Percentiles rank a stretch among this genome's conserved stretches.
Conservation (phyloP, 768 basidiomycete species). For the Tricholoma saponaceum region DNA sequence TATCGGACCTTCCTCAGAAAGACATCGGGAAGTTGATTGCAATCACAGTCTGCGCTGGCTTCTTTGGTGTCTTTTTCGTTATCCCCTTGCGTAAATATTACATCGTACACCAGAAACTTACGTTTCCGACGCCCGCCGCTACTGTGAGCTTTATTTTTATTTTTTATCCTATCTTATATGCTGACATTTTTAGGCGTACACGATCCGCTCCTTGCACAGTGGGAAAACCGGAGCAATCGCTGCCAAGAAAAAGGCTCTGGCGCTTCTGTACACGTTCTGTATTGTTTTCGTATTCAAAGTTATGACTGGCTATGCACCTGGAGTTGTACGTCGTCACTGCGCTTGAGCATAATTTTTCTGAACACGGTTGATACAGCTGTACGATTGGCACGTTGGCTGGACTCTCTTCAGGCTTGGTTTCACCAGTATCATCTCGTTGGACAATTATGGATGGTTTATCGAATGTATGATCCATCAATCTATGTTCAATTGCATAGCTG, state of each 20-base stretch:
- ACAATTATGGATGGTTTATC: slow-evolving; percentile 55
- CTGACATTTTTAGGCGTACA: slow-evolving; percentile 39
- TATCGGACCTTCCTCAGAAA: slow-evolving; percentile 39
- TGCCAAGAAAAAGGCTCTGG: slow-evolving; percentile 54
- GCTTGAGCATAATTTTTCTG: background rate
- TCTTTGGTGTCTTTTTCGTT: slow-evolving; percentile 66
- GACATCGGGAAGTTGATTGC: slow-evolving; percentile 57
- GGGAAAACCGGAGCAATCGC: slow-evolving; percentile 43
- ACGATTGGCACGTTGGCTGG: slow-evolving; percentile 66
- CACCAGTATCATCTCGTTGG: slow-evolving; percentile 53
- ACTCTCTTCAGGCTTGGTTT: slow-evolving; percentile 56
- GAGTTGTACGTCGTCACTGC: slow-evolving; percentile 34
- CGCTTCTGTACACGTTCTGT: slow-evolving; percentile 42
- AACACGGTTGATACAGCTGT: slow-evolving; percentile 30
- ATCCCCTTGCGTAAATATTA: slow-evolving; percentile 60
- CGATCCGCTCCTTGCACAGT: slow-evolving; percentile 57
- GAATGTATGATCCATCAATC: slow-evolving; percentile 33
- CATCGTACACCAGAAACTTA: slow-evolving; percentile 58
- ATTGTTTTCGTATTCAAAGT: slow-evolving; percentile 50
- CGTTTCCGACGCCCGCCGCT: slow-evolving; percentile 63
- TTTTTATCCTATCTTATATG: background rate
- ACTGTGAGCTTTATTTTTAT: slow-evolving; percentile 32
- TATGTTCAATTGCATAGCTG: background rate
- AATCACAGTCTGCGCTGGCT: slow-evolving; percentile 47
- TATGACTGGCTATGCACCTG: slow-evolving; percentile 53